These are phyloP conservation scores for Myrmaecium sp. DNA, from an alignment of 2,329 filamentous ascomycete species.

Conservation along the genomic window DNA sequence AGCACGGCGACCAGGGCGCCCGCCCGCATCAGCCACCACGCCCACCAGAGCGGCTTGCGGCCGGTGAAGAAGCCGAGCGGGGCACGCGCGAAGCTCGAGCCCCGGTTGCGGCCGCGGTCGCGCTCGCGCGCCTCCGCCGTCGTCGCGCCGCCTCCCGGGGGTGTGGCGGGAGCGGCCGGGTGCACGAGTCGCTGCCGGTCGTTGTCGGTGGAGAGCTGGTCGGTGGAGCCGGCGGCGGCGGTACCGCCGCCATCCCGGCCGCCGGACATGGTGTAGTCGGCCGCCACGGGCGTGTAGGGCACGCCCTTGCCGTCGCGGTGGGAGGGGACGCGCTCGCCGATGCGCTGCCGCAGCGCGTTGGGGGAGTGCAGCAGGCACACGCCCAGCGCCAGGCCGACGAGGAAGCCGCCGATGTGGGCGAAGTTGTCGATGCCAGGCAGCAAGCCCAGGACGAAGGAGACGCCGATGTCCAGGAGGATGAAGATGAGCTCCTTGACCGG, in stretches of 20 bases:
- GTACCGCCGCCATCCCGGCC: no score
- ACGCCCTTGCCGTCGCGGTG: no score
- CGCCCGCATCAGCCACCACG: conserved; percentile 79
- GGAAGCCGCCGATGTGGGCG: conserved; percentile 86
- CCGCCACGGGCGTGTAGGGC: conserved; percentile 52
- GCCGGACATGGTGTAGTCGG: no score
- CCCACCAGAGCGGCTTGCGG: conserved; percentile 89
- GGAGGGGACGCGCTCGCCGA: conserved; percentile 49
- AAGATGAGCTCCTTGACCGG: conserved; percentile 78
- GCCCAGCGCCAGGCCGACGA: conserved; percentile 79
- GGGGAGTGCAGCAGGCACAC: conserved; percentile 81
- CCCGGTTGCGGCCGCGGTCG: no score
- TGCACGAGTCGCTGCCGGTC: no score
- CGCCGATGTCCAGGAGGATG: conserved; percentile 67
- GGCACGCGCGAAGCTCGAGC: conserved; percentile 31
- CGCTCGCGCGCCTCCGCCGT: conserved; percentile 37
- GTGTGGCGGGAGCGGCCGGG: background rate
- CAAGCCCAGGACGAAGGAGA: conserved; percentile 83
- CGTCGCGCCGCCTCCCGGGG: conserved; percentile 1
- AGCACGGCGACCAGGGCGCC: conserved; percentile 65
- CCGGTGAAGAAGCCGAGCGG: conserved; percentile 71
- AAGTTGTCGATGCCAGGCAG: conserved; percentile 94
- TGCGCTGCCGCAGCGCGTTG: conserved; percentile 56
- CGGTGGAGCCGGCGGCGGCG: no score
- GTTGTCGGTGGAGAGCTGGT: conserved; percentile 9